These are phyloP conservation scores for Brassica napus DNA, from an alignment of 345 rosid genomes.

Conservation along the genomic window DNA sequence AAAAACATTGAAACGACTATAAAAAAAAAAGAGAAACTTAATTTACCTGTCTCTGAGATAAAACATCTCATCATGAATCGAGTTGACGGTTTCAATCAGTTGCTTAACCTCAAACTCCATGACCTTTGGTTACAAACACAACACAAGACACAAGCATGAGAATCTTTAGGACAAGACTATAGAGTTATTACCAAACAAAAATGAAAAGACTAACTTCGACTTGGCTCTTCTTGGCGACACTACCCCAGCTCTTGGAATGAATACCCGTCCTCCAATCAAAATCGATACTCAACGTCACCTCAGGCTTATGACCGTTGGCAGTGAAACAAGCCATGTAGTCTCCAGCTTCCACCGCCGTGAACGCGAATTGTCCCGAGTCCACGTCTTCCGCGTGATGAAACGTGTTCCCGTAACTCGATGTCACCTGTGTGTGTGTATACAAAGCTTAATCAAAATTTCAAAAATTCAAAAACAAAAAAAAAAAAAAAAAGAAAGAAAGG, in stretches of 20 bases:
- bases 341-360: constrained; percentile 78
- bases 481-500: background rate
- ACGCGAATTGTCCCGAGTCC: constrained; percentile 80
- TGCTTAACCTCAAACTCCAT: constrained; percentile 85
- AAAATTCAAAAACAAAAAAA: background rate
- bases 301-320: constrained; percentile 62
- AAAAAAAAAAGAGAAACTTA: background rate
- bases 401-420: constrained; percentile 72
- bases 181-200: background rate
- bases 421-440: constrained; percentile 50
- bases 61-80: constrained; percentile 86
- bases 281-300: constrained; percentile 58
- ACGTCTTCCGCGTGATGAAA: constrained; percentile 68
- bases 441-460: background rate
- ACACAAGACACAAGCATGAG: constrained; percentile 25
- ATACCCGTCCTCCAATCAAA: constrained; percentile 91
- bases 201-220: constrained; percentile 59
- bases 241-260: constrained; percentile 77
- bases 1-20: background rate
- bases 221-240: constrained; percentile 86
- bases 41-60: constrained; percentile 84
- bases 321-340: constrained; percentile 85
- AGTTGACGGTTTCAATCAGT: constrained; percentile 59
- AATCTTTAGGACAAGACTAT: background rate
- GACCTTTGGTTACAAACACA: constrained; percentile 43